Evolutionary conservation across 2,329 filamentous ascomycete species (phyloP), one percentile per base, ranked within the genome.

Genomic region (Leptographium radiaticola): DNA sequence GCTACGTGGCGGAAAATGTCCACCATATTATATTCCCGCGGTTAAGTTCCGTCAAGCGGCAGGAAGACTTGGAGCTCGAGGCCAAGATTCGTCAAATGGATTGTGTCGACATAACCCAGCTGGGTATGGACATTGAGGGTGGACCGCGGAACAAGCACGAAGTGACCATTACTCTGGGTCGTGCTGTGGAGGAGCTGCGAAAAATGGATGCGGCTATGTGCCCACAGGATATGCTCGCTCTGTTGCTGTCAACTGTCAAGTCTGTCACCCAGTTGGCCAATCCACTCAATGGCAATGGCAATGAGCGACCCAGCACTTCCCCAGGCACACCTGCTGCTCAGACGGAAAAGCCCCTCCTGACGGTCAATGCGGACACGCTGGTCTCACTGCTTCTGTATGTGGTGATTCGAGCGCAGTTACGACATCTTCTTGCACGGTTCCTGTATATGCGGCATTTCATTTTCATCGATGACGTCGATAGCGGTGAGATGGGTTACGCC

Each of bases 361-460:
- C 77, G 1, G 74, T 83, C 62, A 83, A 95, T 62, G 93, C 93
- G 5, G 93, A 98, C 68, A 89, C 91, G 0, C 73, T 98, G 33
- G 93, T 98, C 2, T 96, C 93, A 0, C 71, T 98, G 56, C 75
- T 98, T 15, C 75, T 98, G 20, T 83, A 95, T 57, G 89, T 98
- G 16, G 87, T 98, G 12, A 97, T 98, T 57, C 80, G 91, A 58
- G 88, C 91, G 12, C 87, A 93, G 56, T 83, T 95, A 31, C 83
- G 87, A 55, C 85, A 96, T 67, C 74, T 98, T 10, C 88, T 95
- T 62, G 89, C 93, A 4, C 80, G 91, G 20, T 72, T 98, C 48
- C 76, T 86, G n/a, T 98, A 97, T 66, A 95, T 97, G 76, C 86
- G 91, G 45, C 89, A 95, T 63, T 98, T 96, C 64, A 93, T 96